phyloP scores from a whole-genome alignment of 2,329 filamentous ascomycete species.

The Phoma sp. region DNA sequence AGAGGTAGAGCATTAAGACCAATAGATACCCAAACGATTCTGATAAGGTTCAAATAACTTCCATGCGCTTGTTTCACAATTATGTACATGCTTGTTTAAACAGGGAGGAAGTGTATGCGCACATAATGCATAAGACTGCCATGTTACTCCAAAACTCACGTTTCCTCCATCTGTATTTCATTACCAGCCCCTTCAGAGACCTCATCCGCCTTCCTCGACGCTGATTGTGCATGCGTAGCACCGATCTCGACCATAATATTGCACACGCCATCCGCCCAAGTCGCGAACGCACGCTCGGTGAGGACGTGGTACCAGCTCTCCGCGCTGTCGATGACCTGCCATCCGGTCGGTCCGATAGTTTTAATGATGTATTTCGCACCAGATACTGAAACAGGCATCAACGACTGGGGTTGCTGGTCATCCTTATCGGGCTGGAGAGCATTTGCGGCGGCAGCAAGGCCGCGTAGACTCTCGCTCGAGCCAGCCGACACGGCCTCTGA shows the following conservation, averaged over 20 bases:
- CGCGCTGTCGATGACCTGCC: conserved; percentile 29
- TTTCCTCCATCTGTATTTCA: conserved; percentile 2
- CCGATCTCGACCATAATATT: conserved; percentile 41
- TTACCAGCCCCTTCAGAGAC: background rate
- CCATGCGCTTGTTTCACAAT: no score
- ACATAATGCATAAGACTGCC: no score
- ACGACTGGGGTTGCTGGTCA: background rate
- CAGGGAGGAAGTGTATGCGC: no score
- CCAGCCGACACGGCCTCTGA: background rate
- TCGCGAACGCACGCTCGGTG: conserved; percentile 34
- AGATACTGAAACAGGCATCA: background rate
- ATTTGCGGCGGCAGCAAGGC: conserved; percentile 44
- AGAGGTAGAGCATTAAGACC: background rate
- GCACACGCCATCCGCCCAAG: conserved; percentile 43
- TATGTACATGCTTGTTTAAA: no score
- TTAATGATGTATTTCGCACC: conserved; percentile 21
- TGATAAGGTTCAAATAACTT: no score
- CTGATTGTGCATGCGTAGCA: background rate
- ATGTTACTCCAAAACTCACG: background rate
- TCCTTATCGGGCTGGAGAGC: conserved; percentile 30
- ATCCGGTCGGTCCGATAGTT: conserved; percentile 33
- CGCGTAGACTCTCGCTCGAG: conserved; percentile 33
- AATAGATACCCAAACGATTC: background rate
- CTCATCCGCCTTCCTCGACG: background rate
- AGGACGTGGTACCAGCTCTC: conserved; percentile 38